These are phyloP conservation scores for Fusarium avenaceum DNA, from an alignment of 2,329 filamentous ascomycete genomes.

Conservation along the genomic window DNA sequence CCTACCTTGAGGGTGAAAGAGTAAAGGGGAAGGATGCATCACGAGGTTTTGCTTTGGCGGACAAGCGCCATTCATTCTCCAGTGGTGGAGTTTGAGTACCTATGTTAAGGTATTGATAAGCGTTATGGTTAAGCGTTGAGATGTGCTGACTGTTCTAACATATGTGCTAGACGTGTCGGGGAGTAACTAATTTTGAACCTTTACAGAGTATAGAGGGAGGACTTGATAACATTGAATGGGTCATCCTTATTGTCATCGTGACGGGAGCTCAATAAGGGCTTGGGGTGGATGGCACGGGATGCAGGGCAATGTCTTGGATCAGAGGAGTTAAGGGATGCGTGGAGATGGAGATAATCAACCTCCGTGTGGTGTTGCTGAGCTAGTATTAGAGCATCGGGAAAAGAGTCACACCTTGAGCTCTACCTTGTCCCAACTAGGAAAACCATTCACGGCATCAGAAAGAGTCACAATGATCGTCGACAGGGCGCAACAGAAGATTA, in stretches of 20 bases:
- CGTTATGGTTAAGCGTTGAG: slow-evolving; percentile 2
- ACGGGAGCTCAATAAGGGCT: slow-evolving; percentile 27
- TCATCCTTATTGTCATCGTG: slow-evolving; percentile 44
- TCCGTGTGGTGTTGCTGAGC: slow-evolving; percentile 13
- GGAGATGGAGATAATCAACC: slow-evolving; percentile 14
- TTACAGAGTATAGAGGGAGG: slow-evolving; percentile 2
- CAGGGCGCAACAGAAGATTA: slow-evolving; percentile 33
- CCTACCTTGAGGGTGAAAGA: slow-evolving; percentile 10
- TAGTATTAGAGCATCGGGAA: slow-evolving; percentile 10
- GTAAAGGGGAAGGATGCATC: slow-evolving; percentile 1
- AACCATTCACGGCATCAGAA: slow-evolving; percentile 20
- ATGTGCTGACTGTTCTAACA: slow-evolving; percentile 4
- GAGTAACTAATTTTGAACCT: background rate
- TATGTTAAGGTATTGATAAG: slow-evolving; percentile 5
- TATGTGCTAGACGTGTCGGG: background rate
- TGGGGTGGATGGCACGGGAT: slow-evolving; percentile 32
- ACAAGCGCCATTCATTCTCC: slow-evolving; percentile 1
- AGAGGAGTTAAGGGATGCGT: slow-evolving; percentile 24
- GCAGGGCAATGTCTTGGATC: slow-evolving; percentile 35
- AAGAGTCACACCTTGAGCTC: slow-evolving; percentile 32
- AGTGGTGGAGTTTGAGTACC: slow-evolving; percentile 4
- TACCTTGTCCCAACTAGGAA: slow-evolving; percentile 23
- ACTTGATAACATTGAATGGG: slow-evolving; percentile 1
- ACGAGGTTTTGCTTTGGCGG: background rate
- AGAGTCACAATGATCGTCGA: slow-evolving; percentile 40